Base-by-base conservation (phyloP, 2,329 filamentous ascomycete genomes). In the Corynespora cassiicola region DNA sequence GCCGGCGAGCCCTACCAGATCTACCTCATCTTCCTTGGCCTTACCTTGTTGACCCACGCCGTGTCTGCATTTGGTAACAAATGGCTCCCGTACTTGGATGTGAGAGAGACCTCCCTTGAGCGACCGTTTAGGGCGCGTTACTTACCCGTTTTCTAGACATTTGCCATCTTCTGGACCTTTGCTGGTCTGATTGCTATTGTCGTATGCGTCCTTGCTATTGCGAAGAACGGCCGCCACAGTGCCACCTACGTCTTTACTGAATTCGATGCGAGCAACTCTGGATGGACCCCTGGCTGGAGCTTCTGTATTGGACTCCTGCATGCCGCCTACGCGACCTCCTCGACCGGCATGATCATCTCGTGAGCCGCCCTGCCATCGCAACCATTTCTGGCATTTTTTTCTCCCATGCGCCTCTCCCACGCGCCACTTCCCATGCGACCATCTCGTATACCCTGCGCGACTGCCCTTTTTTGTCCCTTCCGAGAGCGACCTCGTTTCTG, bases 261-360 rank as follows among this genome's bases (percentile, higher is more conserved):
- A 54, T 88, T 90, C 56, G 83, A 87, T 60, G 73, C 77, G 17
- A 63, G 61, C 37, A 78, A 76, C 43, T 87, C 85, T 4, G 86
- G 86, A 41, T 90, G 86, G 85, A 71, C 75, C 4, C 72, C 77
- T 26, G 85, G 86, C 56, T 88, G 85, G 85, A 84, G 85, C 4
- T 88, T 87, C 71, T 83, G 80, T 61, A 82, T 89, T 42, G 86
- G 86, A 60, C 75, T 89, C 18, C 73, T 88, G 14, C 85, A 88
- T 55, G 85, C 83, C 32, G 86, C 82, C 46, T 88, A 89, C 58
- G 85, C 84, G 29, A 88, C 85, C 10, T 88, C 85, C 4, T 86
- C 85, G 11, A 88, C 85, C 0, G 87, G 87, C 68, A 90, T 90
- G 86, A 85, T 90, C 42, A 85, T 89, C 62, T 86, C 82, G 82